A percentile compares a stretch with the other conserved stretches of the same genome.
These are phyloP conservation scores for Diaporthe vexans DNA, from an alignment of 2,329 filamentous ascomycete genomes.

Conservation along the genomic window DNA sequence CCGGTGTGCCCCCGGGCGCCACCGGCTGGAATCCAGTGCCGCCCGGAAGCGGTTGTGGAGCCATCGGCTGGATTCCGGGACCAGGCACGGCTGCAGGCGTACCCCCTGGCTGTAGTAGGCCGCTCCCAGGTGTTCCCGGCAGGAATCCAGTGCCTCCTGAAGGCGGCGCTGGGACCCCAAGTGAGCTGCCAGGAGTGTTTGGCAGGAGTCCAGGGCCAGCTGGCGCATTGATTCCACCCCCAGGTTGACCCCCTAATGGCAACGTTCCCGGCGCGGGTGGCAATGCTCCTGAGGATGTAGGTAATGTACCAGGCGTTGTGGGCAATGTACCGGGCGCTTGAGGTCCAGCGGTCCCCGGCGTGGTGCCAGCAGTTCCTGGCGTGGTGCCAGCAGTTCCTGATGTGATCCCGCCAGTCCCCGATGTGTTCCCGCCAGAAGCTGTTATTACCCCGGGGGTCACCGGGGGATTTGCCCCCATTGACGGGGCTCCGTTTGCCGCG, in stretches of 20 bases:
- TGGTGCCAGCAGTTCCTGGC: background rate
- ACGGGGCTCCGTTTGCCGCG: background rate
- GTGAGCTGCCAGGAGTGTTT: background rate
- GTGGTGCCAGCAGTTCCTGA: background rate
- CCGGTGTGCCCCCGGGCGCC: background rate
- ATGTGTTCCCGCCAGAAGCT: too few relatives aligned
- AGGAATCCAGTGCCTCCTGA: too few relatives aligned
- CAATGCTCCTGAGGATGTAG: background rate
- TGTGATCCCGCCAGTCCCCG: background rate
- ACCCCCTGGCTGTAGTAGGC: background rate
- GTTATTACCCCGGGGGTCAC: background rate
- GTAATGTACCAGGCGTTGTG: too few relatives aligned
- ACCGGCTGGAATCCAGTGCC: background rate
- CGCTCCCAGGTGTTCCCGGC: background rate
- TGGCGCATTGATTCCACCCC: background rate
- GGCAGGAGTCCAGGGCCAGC: background rate
- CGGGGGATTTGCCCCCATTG: too few relatives aligned
- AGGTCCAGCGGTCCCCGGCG: background rate
- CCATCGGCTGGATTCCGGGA: background rate
- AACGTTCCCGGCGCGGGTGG: background rate
- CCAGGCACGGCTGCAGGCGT: conserved; percentile 15
- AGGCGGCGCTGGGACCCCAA: too few relatives aligned
- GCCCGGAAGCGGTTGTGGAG: background rate
- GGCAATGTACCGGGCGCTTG: too few relatives aligned
- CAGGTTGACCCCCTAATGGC: background rate